Evolutionary conservation across 352 stramenopile genomes (phyloP), one percentile per base, ranked within the genome.

Genomic region (Globisporangium paddicum): DNA sequence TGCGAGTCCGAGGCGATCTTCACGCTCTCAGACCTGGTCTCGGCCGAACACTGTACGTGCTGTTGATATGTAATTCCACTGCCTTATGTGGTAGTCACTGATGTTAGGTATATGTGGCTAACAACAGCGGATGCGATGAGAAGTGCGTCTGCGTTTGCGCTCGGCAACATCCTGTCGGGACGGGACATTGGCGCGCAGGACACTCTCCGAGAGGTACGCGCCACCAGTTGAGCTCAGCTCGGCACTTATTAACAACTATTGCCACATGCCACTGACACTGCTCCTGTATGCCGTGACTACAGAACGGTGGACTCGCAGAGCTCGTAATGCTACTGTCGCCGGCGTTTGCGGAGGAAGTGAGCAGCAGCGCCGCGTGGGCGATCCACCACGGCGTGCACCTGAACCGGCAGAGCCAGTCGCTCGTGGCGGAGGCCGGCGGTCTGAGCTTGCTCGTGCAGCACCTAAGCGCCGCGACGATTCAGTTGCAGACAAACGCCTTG

Each of bases 331-430:
- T 91, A 28, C 59, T 87, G 45, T 89, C 82, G 26, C 73, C 79
- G 0, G 68, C 68, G 34, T 91, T 85, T 42, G 23, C 71, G n/a
- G 79, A 88, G 57, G 82, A 91, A 23, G 71, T 89, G 30, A 83
- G 68, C 57, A 81, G 73, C 51, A 86, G 77, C n/a, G 79, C 82
- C 30, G 82, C 82, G 8, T 91, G 82, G 82, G 82, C 79, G 55
- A 79, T 91, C 56, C 74, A 91, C 60, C 82, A 91, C 58, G 72
- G 68, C 47, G 78, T 87, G 30, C 65, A 82, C 57, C 52, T 85
- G 19, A 89, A 89, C 70, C 60, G 71, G 46, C 68, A 71, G n/a
- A 91, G 67, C 46, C 82, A 91, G 56, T 64, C 69, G 28, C 69
- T 89, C 50, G 60, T 88, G 16, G 73, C 64, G 3, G 79, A 87